Conservation (phyloP, 768 basidiomycete genomes). For the Pisolithus sp. region DNA sequence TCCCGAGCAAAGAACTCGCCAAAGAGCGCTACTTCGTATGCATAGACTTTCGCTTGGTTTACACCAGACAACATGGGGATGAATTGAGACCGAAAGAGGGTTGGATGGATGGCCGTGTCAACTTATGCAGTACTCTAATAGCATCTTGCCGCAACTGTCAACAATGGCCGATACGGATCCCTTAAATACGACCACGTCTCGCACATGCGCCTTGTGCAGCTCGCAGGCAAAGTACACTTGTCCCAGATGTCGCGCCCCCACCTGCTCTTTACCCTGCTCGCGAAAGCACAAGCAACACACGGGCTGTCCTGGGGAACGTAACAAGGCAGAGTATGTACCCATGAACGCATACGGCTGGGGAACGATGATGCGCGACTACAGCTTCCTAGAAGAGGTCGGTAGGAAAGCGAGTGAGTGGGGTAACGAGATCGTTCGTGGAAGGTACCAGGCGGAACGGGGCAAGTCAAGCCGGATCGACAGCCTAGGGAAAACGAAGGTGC, state of each 20-base stretch:
- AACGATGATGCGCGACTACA: conserved; percentile 84
- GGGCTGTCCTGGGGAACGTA: conserved; percentile 65
- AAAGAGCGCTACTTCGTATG: conserved; percentile 77
- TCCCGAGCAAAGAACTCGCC: conserved; percentile 78
- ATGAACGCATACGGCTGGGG: conserved; percentile 85
- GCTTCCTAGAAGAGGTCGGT: conserved; percentile 77
- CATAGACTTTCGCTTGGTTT: conserved; percentile 36
- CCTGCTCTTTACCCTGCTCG: conserved; percentile 71
- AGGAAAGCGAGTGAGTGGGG: conserved; percentile 73
- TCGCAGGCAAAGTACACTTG: conserved; percentile 65
- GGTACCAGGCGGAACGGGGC: conserved; percentile 37
- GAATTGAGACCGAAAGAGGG: background rate
- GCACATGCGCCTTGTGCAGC: conserved; percentile 47
- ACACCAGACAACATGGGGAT: conserved; percentile 14
- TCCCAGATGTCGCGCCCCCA: conserved; percentile 63
- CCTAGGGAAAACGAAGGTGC: conserved; percentile 18
- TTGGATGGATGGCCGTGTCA: background rate
- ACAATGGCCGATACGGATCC: conserved; percentile 7
- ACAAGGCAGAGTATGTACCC: conserved; percentile 67
- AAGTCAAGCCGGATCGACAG: conserved; percentile 13
- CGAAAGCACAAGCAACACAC: conserved; percentile 55
- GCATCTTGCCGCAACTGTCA: background rate
- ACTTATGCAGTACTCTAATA: background rate
- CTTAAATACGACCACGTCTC: conserved; percentile 9
- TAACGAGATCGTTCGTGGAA: conserved; percentile 56